These are phyloP conservation scores for Goffeauzyma gilvescens DNA, from an alignment of 768 basidiomycete species.

Conservation along the genomic window DNA sequence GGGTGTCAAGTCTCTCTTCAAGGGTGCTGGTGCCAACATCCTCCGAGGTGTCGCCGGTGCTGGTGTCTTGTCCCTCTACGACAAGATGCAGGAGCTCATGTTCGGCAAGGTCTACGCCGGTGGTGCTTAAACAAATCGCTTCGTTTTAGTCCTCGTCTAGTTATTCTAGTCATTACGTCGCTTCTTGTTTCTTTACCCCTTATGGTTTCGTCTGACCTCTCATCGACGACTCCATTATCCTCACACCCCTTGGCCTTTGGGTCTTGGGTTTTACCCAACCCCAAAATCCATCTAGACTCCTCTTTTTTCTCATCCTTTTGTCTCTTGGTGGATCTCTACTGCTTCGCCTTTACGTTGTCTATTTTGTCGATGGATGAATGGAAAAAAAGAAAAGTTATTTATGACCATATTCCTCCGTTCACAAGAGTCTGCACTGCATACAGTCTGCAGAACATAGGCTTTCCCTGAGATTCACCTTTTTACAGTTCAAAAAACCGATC, in stretches of 20 bases:
- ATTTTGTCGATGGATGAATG: background rate
- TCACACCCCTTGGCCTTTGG: background rate
- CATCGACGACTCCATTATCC: background rate
- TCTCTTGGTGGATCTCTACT: too few species aligned
- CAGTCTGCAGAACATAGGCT: too few species aligned
- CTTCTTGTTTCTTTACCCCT: background rate
- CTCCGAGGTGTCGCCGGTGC: constrained; percentile 99
- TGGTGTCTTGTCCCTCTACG: constrained; percentile 96
- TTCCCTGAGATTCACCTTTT: too few species aligned
- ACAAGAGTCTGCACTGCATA: too few species aligned
- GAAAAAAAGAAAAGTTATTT: too few species aligned
- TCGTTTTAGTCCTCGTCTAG: constrained; percentile 5
- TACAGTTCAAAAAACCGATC: too few species aligned
- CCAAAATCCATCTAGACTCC: background rate
- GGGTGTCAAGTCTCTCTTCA: constrained; percentile 88
- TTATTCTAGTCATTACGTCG: background rate
- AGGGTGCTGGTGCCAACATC: constrained; percentile 85
- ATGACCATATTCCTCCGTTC: too few species aligned
- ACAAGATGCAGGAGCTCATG: constrained; percentile 82
- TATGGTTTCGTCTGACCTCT: constrained; percentile 4
- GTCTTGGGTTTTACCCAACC: background rate
- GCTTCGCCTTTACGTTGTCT: background rate
- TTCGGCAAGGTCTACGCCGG: constrained; percentile 89
- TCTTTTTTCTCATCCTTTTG: background rate
- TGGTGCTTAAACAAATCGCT: background rate